phyloP scores from a whole-genome alignment of 345 rosid genomes.

The Aquilaria sinensis region DNA sequence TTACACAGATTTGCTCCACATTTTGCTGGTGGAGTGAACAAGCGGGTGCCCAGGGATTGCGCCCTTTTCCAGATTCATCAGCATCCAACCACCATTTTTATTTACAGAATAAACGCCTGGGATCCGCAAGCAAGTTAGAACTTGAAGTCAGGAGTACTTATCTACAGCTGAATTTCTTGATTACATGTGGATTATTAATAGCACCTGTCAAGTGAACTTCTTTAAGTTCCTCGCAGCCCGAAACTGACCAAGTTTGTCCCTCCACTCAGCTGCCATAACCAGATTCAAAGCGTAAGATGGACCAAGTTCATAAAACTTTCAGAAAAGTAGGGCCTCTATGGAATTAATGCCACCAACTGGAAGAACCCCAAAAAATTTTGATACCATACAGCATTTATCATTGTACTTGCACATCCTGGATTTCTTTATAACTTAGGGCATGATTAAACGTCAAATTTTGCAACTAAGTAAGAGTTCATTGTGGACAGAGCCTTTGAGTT shows the following conservation, averaged over 20 bases:
- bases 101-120: conserved; percentile 22
- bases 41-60: neutral
- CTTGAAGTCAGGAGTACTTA: too few relatives aligned
- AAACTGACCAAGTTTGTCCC: conserved; percentile 72
- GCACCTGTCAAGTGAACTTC: conserved; percentile 52
- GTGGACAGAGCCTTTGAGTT: too few relatives aligned
- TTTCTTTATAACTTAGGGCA: too few relatives aligned
- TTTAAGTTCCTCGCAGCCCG: conserved; percentile 70
- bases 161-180: too few relatives aligned
- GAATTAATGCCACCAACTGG: too few relatives aligned
- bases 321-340: neutral
- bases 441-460: too few relatives aligned
- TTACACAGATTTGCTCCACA: conserved; percentile 27
- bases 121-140: too few relatives aligned
- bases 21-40: conserved; percentile 3
- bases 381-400: neutral
- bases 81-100: conserved; percentile 30
- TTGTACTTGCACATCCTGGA: neutral
- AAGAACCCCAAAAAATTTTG: too few relatives aligned
- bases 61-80: neutral
- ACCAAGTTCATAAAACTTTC: neutral
- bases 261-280: conserved; percentile 65
- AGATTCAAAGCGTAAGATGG: neutral
- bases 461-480: too few relatives aligned
- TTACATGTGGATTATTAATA: too few relatives aligned